phyloP scores from a whole-genome alignment of 148 eudicot genomes.

The Gaultheria prostrata region DNA sequence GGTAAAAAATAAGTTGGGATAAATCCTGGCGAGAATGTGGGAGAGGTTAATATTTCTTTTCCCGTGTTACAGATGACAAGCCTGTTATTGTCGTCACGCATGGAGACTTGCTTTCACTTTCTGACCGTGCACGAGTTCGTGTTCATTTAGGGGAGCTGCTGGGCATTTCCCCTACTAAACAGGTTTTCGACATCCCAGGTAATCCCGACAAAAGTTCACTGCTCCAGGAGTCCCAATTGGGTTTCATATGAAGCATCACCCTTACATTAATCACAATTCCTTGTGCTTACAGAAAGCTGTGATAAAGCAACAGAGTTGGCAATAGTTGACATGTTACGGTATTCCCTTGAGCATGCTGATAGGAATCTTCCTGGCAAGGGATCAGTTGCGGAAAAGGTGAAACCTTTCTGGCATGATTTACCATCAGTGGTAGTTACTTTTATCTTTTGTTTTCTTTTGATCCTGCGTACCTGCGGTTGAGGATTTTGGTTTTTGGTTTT shows the following conservation, averaged over 20 bases:
- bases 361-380: constrained; percentile 57
- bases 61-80: constrained; percentile 67
- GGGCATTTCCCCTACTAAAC: constrained; percentile 64
- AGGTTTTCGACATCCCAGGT: constrained; percentile 93
- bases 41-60: not conserved
- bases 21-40: not conserved
- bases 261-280: not conserved
- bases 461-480: not conserved
- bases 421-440: not conserved
- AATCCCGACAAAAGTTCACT: not conserved
- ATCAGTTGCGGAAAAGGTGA: constrained; percentile 38
- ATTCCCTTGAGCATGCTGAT: constrained; percentile 76
- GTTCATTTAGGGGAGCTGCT: constrained; percentile 70
- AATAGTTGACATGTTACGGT: constrained; percentile 53
- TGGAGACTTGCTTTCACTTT: constrained; percentile 73
- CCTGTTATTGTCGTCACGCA: constrained; percentile 81
- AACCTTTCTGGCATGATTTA: constrained; percentile 14
- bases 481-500: not conserved
- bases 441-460: not conserved
- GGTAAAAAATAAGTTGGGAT: not conserved
- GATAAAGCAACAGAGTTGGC: constrained; percentile 54
- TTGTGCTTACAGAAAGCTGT: constrained; percentile 45
- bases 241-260: constrained; percentile 3
- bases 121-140: constrained; percentile 66
- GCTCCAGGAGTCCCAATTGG: constrained; percentile 6